Base-by-base conservation (phyloP, 169 alveolate species). In the Plasmodium cynomolgi region DNA sequence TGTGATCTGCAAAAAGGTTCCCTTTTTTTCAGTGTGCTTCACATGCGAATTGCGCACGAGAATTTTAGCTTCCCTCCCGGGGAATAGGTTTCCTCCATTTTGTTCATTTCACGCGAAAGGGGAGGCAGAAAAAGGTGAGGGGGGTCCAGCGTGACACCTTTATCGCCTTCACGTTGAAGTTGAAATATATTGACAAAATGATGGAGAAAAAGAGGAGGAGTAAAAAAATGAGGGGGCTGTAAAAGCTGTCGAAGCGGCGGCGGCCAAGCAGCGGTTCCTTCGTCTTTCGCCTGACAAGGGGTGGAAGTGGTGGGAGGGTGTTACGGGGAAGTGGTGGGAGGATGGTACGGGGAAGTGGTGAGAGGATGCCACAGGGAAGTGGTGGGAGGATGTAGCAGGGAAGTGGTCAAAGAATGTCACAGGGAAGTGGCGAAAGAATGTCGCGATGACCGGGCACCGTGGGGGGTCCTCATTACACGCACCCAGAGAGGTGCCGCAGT, bases 191-290 rank as follows among this genome's bases (percentile, higher is more conserved):
- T 75, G 93, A 86, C 71, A 86, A 77, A 54, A 75, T 54, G 39
- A 86, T 86, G 20, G 86, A 86, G 41, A 86, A 86, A 11, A 86
- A 86, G 17, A 86, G 83, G n/a, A 86, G 81, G 17, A 86, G 20
- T 33, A 86, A 41, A 29, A 86, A 86, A 50, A 86, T 86, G 68
- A 86, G 58, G 11, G 93, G 93, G 33, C 93, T 75, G 47, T 71
- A 86, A 86, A 86, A 86, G 23, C 93, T 86, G 83, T 86, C 93
- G 23, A 86, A 86, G 79, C 93, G 84, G 37, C 58, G 80, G 31
- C 81, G 86, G 4, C 81, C 85, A 37, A 54, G 37, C 9, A 54
- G 33, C 31, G 93, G 85, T 86, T 86, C 93, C 58, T 77, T 79
- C 8, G 93, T 86, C 81, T 86, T 86, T 9, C 93, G 41, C 85